Base-by-base conservation (phyloP, 2,329 filamentous ascomycete species). In the Diaporthe sp. region DNA sequence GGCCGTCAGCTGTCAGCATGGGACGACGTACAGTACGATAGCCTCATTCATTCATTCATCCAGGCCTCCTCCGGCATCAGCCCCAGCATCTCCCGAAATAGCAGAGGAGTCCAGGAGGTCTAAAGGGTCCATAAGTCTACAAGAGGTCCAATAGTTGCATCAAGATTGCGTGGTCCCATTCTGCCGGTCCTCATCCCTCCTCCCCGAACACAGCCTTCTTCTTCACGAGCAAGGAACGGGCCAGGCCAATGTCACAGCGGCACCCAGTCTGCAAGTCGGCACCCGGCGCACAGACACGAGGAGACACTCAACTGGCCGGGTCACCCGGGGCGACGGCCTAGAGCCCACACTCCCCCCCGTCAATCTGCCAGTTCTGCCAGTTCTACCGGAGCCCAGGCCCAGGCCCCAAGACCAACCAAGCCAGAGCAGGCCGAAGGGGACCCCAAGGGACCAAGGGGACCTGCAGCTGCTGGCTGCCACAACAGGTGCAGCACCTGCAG, bases 1-100 rank as follows among this genome's bases (percentile, higher is more conserved):
- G 44, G 44, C 44, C 44, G 58, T 61, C 58, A 44, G 58, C 32
- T 53, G 63, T 68, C 63, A 68, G 63, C 63, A 68, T 68, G 63
- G 63, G 47, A 39, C 63, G 63, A 68, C 51, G n/a, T 22, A 37
- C 35, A n/a, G 35, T 37, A 68, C 44, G 61, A 66, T 50, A 25
- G 9, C 44, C 19, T 35, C 27, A 32, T 9, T 19, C 13, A 13
- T 42, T 42, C 53, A 55, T 30, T 22, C 19, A 19, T 37, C 4
- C 42, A 66, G 61, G 42, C 56, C 35, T 50, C 61, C 19, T 30
- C 61, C 61, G 30, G 8, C 42, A 42, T 19, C 42, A 47, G 39
- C 30, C n/a, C 44, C 61, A 51, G 44, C 63, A 37, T 25, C 19
- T 66, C 63, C 63, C 63, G 44, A 66, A 66, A 66, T 66, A 66